Evolutionary conservation across 805 yeast species (phyloP).

Genomic region (Zygosaccharomyces rouxii): DNA sequence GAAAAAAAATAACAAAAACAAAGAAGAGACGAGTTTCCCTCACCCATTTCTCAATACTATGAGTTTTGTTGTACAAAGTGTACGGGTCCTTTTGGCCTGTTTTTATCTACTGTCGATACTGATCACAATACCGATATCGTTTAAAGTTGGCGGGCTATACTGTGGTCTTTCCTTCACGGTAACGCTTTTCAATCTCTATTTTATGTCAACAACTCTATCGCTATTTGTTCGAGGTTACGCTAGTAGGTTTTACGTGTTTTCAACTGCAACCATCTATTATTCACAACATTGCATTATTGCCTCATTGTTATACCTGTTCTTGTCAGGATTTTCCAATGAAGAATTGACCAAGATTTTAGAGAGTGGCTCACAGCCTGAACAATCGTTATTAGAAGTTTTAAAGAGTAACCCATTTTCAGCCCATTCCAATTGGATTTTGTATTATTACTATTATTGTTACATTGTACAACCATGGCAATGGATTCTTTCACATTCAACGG

Average conservation of each 20-base stretch:
- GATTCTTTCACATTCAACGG: conserved; percentile 74
- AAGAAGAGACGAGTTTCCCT: background rate
- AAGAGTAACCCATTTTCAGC: conserved; percentile 16
- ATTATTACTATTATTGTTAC: conserved; percentile 33
- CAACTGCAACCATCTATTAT: conserved; percentile 53
- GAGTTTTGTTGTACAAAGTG: conserved; percentile 21
- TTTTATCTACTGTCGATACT: conserved; percentile 65
- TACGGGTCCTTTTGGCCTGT: conserved; percentile 43
- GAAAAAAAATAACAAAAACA: background rate
- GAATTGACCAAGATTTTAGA: conserved; percentile 23
- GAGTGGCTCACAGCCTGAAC: conserved; percentile 24
- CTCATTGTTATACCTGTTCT: conserved; percentile 64
- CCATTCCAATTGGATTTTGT: conserved; percentile 27
- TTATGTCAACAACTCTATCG: conserved; percentile 67
- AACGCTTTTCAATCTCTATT: conserved; percentile 67
- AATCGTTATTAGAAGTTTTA: conserved; percentile 20
- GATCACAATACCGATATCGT: conserved; percentile 84
- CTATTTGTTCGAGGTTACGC: conserved; percentile 39
- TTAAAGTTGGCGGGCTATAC: conserved; percentile 85
- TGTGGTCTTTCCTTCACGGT: conserved; percentile 85
- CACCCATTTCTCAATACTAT: background rate
- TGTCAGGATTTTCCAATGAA: conserved; percentile 48
- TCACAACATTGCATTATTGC: conserved; percentile 82
- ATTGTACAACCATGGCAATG: conserved; percentile 65
- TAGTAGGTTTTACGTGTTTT: conserved; percentile 19